phyloP scores from a whole-genome alignment of 2,329 filamentous ascomycete species.

The Macrophomina phaseolina region DNA sequence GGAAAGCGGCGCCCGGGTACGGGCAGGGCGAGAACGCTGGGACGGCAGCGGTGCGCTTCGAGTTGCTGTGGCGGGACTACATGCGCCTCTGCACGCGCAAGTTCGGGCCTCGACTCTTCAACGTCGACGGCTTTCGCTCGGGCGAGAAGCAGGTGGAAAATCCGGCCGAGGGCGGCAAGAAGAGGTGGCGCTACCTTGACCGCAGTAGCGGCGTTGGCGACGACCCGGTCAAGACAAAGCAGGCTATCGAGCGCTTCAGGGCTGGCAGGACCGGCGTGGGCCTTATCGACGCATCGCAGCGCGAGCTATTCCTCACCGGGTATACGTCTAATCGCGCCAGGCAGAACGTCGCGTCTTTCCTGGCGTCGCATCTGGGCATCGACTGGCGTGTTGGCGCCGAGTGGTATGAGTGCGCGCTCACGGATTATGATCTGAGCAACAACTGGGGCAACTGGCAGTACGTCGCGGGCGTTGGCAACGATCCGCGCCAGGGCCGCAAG shows the following conservation, averaged over 20 bases:
- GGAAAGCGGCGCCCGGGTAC: conserved; percentile 60
- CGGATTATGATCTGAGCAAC: conserved; percentile 76
- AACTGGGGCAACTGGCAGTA: conserved; percentile 91
- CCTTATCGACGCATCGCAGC: conserved; percentile 77
- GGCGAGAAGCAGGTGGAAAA: conserved; percentile 47
- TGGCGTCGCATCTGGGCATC: conserved; percentile 73
- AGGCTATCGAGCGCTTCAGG: conserved; percentile 62
- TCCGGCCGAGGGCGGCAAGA: conserved; percentile 24
- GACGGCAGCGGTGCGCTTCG: conserved; percentile 71
- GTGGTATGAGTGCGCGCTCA: conserved; percentile 77
- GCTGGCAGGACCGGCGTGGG: conserved; percentile 75
- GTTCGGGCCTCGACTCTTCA: conserved; percentile 69
- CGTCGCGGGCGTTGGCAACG: conserved; percentile 78
- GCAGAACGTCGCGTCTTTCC: conserved; percentile 77
- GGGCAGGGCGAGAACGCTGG: conserved; percentile 75
- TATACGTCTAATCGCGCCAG: conserved; percentile 79
- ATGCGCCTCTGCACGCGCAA: conserved; percentile 78
- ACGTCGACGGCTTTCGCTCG: conserved; percentile 66
- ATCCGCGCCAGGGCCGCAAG: conserved; percentile 73
- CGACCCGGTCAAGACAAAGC: conserved; percentile 48
- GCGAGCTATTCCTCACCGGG: conserved; percentile 75
- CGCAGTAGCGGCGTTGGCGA: conserved; percentile 44
- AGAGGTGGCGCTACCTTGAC: conserved; percentile 40
- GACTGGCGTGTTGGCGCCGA: conserved; percentile 84
- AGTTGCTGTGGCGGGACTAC: conserved; percentile 80